A percentile compares a stretch with the other conserved stretches of the same genome.
These are phyloP conservation scores for Panicum virgatum DNA, from an alignment of 202 grass and related monocot species.

Conservation along the genomic window DNA sequence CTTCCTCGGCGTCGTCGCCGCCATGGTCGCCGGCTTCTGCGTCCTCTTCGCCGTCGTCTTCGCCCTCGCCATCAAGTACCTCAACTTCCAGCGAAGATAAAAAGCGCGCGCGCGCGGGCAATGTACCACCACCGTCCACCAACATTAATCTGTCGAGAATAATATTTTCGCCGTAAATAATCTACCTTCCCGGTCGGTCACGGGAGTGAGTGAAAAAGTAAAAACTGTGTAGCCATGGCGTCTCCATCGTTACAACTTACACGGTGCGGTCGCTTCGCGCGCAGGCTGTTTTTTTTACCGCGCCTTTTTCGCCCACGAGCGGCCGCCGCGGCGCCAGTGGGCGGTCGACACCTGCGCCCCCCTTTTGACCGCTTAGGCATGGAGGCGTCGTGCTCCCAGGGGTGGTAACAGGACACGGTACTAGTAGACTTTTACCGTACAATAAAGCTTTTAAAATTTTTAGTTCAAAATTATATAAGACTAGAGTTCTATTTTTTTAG, in stretches of 20 bases:
- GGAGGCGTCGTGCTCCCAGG: background rate
- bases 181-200: constrained; percentile 13
- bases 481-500: too few species aligned
- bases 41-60: constrained; percentile 85
- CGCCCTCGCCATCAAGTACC: constrained; percentile 77
- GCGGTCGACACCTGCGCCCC: constrained; percentile 29
- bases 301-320: constrained; percentile 4
- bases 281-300: background rate
- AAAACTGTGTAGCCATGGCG: background rate
- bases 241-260: background rate
- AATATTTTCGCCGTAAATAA: constrained; percentile 33
- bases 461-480: too few species aligned
- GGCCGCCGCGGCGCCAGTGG: constrained; percentile 14
- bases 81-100: constrained; percentile 94
- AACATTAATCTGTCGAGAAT: background rate
- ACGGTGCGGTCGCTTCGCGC: background rate
- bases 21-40: constrained; percentile 81
- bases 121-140: background rate
- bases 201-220: background rate
- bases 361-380: constrained; percentile 38
- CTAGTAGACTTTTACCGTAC: too few species aligned
- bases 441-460: too few species aligned
- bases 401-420: too few species aligned
- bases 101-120: background rate
- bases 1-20: constrained; percentile 74